Evolutionary conservation across 2,329 filamentous ascomycete species (phyloP), one percentile per base, ranked within the genome.

Genomic region (Fusarium albidum): DNA sequence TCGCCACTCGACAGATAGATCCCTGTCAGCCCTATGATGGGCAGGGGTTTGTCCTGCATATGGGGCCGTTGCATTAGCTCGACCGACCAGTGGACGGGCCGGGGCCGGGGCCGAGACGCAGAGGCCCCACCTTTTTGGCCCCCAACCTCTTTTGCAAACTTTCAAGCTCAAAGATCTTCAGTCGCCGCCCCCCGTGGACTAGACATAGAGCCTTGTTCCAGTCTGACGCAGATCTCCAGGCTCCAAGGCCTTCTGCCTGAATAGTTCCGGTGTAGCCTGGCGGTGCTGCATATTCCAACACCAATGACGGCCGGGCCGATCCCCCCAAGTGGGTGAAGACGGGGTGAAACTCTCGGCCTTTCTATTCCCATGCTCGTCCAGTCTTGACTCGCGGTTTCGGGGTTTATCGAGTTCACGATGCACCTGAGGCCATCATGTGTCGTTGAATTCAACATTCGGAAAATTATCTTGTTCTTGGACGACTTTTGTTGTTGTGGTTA

Each of bases 1-100:
- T 50, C 41, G 61, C 61, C 61, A 57, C 58, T 33, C 38, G 28
- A 35, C 34, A 26, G 34, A 44, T 40, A 26, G 34, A 44, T 40
- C 60, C 57, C 42, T 49, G 59, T 59, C 64, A 67, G 64, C 64
- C 64, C 64, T 67, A 67, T 55, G 33, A 44, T 43, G 53, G 44
- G 42, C 43, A 49, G 53, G 54, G 58, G 25, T 58, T 3, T 32
- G n/a, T n/a, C n/a, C 21, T 27, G 29, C 57, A 58, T n/a, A n/a
- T 58, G 53, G 50, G 57, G 29, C 28, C 52, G 43, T 28, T 56
- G 53, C 62, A 64, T 67, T 67, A 67, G 64, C 46, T 61, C 53
- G 35, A 49, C 21, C n/a, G n/a, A n/a, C 59, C 64, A 57, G 47
- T 63, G n/a, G 60, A 65, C 52, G 49, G 57, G 49, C 53, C 38